phyloP scores from a whole-genome alignment of 2,329 filamentous ascomycete species.

The Akanthomyces muscarius region DNA sequence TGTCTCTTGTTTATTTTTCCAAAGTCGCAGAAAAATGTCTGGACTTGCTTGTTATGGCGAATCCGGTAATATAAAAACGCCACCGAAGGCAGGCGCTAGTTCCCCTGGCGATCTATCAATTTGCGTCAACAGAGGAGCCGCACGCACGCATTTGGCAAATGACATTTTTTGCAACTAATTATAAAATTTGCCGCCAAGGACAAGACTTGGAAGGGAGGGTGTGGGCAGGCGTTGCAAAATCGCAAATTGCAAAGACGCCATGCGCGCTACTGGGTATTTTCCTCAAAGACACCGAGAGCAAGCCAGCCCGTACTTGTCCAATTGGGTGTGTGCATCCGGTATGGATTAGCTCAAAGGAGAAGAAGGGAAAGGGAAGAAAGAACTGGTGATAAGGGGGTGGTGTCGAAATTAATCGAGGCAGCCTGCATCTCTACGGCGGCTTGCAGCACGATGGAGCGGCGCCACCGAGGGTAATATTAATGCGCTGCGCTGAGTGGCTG shows the following conservation, averaged over 20 bases:
- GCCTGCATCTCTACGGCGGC: constrained; percentile 7
- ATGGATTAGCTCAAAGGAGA: background rate
- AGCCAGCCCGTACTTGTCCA: background rate
- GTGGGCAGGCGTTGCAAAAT: background rate
- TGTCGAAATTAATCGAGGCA: constrained; percentile 5
- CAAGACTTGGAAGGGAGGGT: too few species aligned
- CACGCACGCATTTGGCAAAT: background rate
- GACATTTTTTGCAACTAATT: background rate
- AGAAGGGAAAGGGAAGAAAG: background rate
- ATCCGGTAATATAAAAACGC: background rate
- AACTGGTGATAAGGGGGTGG: background rate
- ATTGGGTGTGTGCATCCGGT: background rate
- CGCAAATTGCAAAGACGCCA: constrained; percentile 5
- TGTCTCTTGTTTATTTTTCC: too few species aligned
- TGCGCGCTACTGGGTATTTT: background rate
- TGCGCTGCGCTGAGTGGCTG: constrained; percentile 7
- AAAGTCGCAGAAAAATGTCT: background rate
- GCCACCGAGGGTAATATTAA: constrained; percentile 15
- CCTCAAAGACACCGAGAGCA: background rate
- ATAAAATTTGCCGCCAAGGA: background rate
- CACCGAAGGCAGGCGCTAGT: background rate
- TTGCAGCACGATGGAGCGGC: constrained; percentile 2
- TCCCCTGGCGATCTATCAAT: background rate
- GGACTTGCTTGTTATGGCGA: background rate
- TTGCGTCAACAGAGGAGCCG: background rate